Conservation (phyloP, 495 filamentous ascomycete species). For the Trichoderma orchidacearum region DNA sequence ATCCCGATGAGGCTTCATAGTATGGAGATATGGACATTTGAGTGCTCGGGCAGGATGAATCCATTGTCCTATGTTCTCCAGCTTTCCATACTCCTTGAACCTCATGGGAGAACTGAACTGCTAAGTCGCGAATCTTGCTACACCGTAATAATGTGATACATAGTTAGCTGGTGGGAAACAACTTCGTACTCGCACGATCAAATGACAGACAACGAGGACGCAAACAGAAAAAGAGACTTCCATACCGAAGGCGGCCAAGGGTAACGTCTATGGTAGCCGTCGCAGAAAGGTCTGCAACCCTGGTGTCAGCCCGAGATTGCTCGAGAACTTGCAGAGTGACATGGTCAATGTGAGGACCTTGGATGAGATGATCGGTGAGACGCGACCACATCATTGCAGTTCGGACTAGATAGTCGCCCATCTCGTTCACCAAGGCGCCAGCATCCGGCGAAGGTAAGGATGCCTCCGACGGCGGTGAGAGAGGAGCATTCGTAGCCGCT, state of each 20-base stretch:
- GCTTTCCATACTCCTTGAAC: not conserved
- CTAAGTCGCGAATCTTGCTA: conserved; percentile 31
- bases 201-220: not conserved
- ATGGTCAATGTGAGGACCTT: not conserved
- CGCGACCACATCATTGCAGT: not conserved
- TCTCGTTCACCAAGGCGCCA: not conserved
- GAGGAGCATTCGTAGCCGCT: not conserved
- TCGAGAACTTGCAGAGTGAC: not conserved
- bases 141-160: not conserved
- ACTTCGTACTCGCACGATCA: not conserved
- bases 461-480: not conserved
- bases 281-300: not conserved
- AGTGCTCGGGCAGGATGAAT: not conserved
- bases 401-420: not conserved
- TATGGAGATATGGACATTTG: not conserved
- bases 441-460: not conserved
- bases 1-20: not conserved
- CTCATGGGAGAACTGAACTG: conserved; percentile 29
- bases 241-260: not conserved
- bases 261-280: not conserved
- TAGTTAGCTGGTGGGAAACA: too few relatives aligned
- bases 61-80: not conserved
- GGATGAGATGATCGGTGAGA: not conserved
- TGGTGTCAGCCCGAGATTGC: not conserved
- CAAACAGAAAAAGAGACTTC: not conserved